Base-by-base conservation (phyloP, 305 asterid species). In the Ruellia speciosa region DNA sequence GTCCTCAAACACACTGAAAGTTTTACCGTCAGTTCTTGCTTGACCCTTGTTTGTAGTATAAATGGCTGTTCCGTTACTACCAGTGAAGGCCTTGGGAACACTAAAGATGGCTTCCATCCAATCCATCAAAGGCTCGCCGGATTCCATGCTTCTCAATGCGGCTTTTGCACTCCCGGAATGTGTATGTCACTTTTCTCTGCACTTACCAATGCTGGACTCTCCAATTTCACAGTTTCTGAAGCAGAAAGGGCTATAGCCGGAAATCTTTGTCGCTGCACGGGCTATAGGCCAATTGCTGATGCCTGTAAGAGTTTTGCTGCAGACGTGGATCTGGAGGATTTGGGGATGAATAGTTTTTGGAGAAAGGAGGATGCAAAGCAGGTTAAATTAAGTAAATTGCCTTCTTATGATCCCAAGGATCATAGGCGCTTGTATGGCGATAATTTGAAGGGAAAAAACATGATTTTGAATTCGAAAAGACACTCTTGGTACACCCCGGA, bases 141-240 rank as follows among this genome's bases (percentile, higher is more conserved):
- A 20, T 87, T 87, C 67, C 92, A 84, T 69, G 94, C 92, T 64
- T 82, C 94, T 69, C 96, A 82, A 40, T 87, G 96, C 59, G 96
- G 96, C 49, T 87, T 73, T 59, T 84, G 96, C 77, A 82, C 87
- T 60, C 94, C 96, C 10, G 96, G 96, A 55, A 80, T 87, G 82
- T 87, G 90, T 67, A 67, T 87, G 78, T 87, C 96, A 2, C 62
- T 82, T 34, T 84, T 68, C 75, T 77, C 96, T 6, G 88, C 92
- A 0, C 87, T 87, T 14, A 75, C 68, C 16, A 73, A 82, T 59
- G 85, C 88, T 24, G 94, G 95, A 54, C 80, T 81, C 59, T 84
- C 90, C 28, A 82, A 77, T 70, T 65, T 84, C 20, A 79, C 87
- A 53, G 76, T 71, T 59, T 73, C 84, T 19, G 94, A 84, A 74